Evolutionary conservation across 352 stramenopile species (phyloP), one percentile per base, ranked within the genome.

Genomic region (Globisporangium viniferum): DNA sequence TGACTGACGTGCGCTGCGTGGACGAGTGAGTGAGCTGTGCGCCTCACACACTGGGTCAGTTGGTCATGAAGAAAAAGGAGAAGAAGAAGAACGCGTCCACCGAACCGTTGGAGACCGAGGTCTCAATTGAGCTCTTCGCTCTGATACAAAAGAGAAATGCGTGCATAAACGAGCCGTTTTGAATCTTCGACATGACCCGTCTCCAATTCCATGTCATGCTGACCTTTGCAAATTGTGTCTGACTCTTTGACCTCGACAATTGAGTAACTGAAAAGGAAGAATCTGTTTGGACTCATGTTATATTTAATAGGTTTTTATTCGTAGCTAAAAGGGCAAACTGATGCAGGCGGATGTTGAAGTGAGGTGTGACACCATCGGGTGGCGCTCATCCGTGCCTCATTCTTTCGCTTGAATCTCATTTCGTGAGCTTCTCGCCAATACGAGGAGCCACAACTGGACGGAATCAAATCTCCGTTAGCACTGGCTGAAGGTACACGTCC

Each of bases 121-220:
- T 22, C 41, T 49, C 41, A 49, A 49, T 10, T n/a, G 15, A 22
- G 41, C 41, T n/a, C 14, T 48, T n/a, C 3, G 41, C 41, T 18
- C 41, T 49, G 4, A n/a, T 15, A 44, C 33, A 35, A 35, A 57
- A 35, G 7, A 36, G 22, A 14, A 39, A 39, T 55, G 15, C 5
- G 14, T 14, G 12, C 24, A 67, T n/a, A 67, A 31, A 61, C 3
- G 5, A 29, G 12, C 62, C 62, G 61, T 67, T 67, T 67, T 61
- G 62, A 67, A 67, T 67, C 62, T 67, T 67, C 36, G 59, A 44
- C 22, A 41, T 48, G 31, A n/a, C 31, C 24, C 51, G 24, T 58
- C 51, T 35, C 51, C 51, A 57, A 18, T 22, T 22, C 53, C 12
- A 5, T 29, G 29, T 44, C 18, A 29, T 56, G 49, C 9, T 6